Conservation (phyloP, 2,329 filamentous ascomycete species). For the Xylariaceae sp. region DNA sequence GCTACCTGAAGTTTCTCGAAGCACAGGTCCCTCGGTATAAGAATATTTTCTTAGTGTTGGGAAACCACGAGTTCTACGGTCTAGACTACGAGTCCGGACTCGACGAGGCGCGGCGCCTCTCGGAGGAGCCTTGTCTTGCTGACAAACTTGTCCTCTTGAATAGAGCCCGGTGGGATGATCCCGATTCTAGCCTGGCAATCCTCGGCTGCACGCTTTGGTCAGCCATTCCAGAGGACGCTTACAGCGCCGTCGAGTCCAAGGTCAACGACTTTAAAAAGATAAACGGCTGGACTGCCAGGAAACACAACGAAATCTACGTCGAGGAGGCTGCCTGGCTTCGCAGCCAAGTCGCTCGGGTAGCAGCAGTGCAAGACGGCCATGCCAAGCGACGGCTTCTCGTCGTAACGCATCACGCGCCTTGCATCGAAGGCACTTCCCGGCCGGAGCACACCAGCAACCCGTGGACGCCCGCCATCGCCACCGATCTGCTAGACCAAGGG, state of each 20-base stretch:
- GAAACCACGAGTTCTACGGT: slow-evolving; percentile 59
- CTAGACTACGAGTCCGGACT: slow-evolving; percentile 44
- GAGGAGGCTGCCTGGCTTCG: slow-evolving; percentile 55
- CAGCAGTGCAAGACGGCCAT: not conserved
- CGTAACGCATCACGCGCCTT: slow-evolving; percentile 61
- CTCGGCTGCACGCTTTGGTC: slow-evolving; percentile 64
- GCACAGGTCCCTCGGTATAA: slow-evolving; percentile 46
- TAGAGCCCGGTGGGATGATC: slow-evolving; percentile 43
- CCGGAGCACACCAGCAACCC: slow-evolving; percentile 51
- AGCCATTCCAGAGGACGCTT: slow-evolving; percentile 44
- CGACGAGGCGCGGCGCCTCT: slow-evolving; percentile 40
- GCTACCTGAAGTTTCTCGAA: slow-evolving; percentile 48
- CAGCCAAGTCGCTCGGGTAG: slow-evolving; percentile 37
- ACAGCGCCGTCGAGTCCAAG: slow-evolving; percentile 44
- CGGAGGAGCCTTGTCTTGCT: slow-evolving; percentile 41
- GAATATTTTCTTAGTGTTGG: slow-evolving; percentile 51
- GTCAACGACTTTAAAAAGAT: slow-evolving; percentile 60
- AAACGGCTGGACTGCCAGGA: slow-evolving; percentile 50
- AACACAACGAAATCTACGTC: slow-evolving; percentile 52
- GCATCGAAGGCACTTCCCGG: slow-evolving; percentile 49
- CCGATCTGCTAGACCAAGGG: slow-evolving; percentile 30
- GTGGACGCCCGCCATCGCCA: slow-evolving; percentile 40
- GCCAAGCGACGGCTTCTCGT: slow-evolving; percentile 45
- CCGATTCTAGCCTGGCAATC: slow-evolving; percentile 48
- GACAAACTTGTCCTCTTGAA: slow-evolving; percentile 49